Percentiles rank a stretch among this genome's conserved stretches.
Conservation (phyloP, 108 stramenopile genomes). For the Chaetoceros muelleri region DNA sequence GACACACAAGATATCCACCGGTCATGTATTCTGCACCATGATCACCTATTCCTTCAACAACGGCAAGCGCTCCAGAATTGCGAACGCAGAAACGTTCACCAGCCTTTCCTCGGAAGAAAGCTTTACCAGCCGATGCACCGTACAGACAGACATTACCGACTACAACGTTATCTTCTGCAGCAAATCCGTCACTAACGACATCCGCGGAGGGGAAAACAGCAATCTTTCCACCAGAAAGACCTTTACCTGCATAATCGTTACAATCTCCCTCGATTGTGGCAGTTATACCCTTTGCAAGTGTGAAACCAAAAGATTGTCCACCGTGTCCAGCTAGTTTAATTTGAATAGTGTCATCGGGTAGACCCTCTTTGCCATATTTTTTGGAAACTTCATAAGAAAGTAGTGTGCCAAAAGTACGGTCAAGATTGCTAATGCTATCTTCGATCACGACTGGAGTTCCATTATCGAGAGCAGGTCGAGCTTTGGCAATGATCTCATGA, state of each 20-base stretch:
- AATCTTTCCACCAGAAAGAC: conserved; percentile 94
- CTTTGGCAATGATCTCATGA: conserved; percentile 74
- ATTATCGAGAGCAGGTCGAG: conserved; percentile 74
- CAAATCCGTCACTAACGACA: conserved; percentile 67
- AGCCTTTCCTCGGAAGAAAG: conserved; percentile 94
- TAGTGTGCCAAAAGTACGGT: conserved; percentile 94
- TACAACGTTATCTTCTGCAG: conserved; percentile 86
- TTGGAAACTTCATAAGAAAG: conserved; percentile 86
- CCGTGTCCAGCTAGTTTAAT: conserved; percentile 88
- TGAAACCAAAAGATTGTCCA: conserved; percentile 93
- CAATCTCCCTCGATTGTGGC: conserved; percentile 92
- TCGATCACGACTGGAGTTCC: conserved; percentile 72
- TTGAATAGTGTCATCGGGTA: conserved; percentile 91
- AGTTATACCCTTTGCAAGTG: conserved; percentile 90
- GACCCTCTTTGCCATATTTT: conserved; percentile 81
- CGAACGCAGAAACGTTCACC: conserved; percentile 98
- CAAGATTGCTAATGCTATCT: conserved; percentile 71
- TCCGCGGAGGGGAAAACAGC: conserved; percentile 61
- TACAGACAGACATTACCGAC: conserved; percentile 94
- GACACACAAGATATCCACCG: conserved; percentile 85
- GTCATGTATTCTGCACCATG: conserved; percentile 99
- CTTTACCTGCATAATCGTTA: conserved; percentile 96
- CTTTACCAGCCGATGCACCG: conserved; percentile 91
- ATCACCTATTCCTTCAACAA: conserved; percentile 96
- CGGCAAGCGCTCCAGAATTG: conserved; percentile 93